Percentiles rank a stretch among this genome's conserved stretches.
Evolutionary conservation across 2,329 filamentous ascomycete genomes (phyloP).

Genomic region (Trichoderma semiorbis): DNA sequence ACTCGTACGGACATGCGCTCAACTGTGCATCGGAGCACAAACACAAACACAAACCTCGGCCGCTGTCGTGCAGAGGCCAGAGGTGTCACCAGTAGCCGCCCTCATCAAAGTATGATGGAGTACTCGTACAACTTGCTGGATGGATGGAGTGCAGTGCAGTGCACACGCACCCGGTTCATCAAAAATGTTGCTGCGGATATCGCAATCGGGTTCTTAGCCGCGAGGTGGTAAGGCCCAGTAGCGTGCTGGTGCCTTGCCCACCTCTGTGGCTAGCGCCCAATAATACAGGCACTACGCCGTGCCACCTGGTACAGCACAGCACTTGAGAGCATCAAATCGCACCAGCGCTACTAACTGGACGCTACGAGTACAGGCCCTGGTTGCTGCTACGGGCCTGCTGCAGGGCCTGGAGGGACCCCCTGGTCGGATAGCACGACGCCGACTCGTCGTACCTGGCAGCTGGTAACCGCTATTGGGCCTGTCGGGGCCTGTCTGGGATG

Average conservation of each 20-base stretch:
- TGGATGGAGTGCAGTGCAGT: neutral
- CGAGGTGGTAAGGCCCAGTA: conserved; percentile 9
- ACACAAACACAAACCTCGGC: neutral
- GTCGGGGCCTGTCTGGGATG: neutral
- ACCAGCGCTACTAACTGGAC: neutral
- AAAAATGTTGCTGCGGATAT: conserved; percentile 6
- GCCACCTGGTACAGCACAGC: neutral
- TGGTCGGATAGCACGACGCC: conserved; percentile 12
- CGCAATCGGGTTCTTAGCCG: conserved; percentile 11
- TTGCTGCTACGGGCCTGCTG: neutral
- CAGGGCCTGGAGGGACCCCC: neutral
- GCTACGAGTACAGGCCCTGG: neutral
- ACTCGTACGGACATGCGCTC: neutral
- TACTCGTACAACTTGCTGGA: neutral
- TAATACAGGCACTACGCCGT: neutral
- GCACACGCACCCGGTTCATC: neutral
- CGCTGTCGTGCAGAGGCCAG: neutral
- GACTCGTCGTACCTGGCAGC: conserved; percentile 18
- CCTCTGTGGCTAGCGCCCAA: neutral
- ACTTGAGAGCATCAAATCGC: neutral
- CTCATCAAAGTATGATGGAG: neutral
- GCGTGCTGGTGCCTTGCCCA: neutral
- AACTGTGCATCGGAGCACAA: neutral
- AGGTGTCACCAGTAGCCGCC: neutral
- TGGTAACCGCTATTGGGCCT: conserved; percentile 13